Base-by-base conservation (phyloP, 495 filamentous ascomycete species). In the Durotheca rogersii region DNA sequence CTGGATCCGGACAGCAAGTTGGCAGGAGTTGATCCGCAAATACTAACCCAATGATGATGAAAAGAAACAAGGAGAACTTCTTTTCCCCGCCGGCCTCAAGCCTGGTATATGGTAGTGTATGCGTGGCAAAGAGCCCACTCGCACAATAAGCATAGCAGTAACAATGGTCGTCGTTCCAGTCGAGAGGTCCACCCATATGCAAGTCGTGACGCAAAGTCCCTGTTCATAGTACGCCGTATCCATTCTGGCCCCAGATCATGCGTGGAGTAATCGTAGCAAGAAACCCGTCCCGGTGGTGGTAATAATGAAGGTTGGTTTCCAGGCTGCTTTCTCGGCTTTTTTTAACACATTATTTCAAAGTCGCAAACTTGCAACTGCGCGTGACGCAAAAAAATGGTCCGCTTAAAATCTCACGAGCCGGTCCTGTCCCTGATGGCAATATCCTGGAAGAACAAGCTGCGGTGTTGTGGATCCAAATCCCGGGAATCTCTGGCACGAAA, bases 321-420 rank as follows among this genome's bases (percentile, higher is more conserved):
- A 51, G 61, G 49, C 31, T 36, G 44, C 32, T 42, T 38, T 51
- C 40, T 60, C 50, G 60, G 43, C 44, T n/a, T n/a, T n/a, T n/a
- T n/a, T n/a, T 35, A 52, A 58, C 49, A 53, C 53, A 66, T 63
- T 63, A 58, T 63, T 61, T 53, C 51, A 55, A 23, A 74, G 70
- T 51, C 69, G 69, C 67, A 62, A 64, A 73, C 71, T 75, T 67
- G 72, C 72, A 75, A 62, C 69, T 69, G 66, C 48, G 62, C 53
- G 57, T 50, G 56, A 66, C 51, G 58, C 16, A 46, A 44, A 56
- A 43, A 44, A 56, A 43, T 41, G 59, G 41, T 62, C 60, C 60
- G 54, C 51, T 60, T 63, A 67, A 63, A 27, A 27, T 27, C 58
- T 68, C 61, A 53, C 53, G 53, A 51, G 64, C 64, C 66, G 65